Conservation (phyloP, 148 eudicot species). For the Tetragonia tetragonoides region DNA sequence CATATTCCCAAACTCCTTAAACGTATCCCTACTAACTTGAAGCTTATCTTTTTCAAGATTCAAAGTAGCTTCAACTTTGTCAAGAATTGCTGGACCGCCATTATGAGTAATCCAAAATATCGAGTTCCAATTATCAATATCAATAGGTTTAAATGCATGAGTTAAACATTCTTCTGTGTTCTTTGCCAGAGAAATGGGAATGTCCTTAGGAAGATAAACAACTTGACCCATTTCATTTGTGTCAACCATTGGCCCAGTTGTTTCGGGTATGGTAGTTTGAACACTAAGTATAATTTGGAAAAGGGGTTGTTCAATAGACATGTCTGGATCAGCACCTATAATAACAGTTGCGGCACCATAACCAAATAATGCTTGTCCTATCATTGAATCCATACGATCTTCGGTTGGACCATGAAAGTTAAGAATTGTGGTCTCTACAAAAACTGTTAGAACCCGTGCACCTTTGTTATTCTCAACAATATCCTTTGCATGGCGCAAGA, state of each 20-base stretch:
- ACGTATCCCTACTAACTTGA: conserved; percentile 10
- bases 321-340: conserved; percentile 24
- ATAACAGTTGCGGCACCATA: conserved; percentile 30
- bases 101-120: conserved; percentile 30
- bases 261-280: too few relatives aligned
- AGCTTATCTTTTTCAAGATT: conserved; percentile 22
- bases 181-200: background rate
- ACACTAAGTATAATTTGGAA: conserved; percentile 15
- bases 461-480: conserved; percentile 29
- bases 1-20: conserved; percentile 29
- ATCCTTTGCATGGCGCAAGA: conserved; percentile 28
- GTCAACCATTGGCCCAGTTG: background rate
- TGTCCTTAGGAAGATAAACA: conserved; percentile 20
- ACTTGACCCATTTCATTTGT: too few relatives aligned
- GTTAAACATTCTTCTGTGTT: conserved; percentile 6
- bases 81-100: conserved; percentile 24
- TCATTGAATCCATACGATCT: conserved; percentile 19
- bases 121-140: conserved; percentile 21
- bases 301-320: conserved; percentile 15
- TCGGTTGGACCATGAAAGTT: conserved; percentile 33
- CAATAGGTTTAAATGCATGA: conserved; percentile 12
- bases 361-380: conserved; percentile 28
- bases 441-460: conserved; percentile 19
- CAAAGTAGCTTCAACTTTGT: conserved; percentile 19
- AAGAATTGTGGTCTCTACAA: conserved; percentile 20